Percentiles rank a stretch among this genome's conserved stretches.
These are phyloP conservation scores for Labyrinthula sp. DNA, from an alignment of 352 stramenopile species.

Conservation along the genomic window DNA sequence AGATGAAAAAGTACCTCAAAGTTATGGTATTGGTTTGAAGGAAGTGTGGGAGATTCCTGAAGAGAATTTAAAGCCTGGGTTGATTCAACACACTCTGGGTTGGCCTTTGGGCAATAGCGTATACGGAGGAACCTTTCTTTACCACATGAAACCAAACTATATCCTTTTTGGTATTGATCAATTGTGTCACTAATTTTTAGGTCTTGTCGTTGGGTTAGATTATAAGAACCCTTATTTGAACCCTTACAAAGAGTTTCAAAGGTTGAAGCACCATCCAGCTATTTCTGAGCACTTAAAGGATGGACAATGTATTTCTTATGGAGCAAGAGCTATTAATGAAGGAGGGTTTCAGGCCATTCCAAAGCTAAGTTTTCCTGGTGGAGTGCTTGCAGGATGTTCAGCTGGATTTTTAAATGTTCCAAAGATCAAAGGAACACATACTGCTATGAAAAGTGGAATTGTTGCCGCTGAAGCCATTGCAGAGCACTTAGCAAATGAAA, in stretches of 20 bases:
- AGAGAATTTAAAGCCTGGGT: slow-evolving; percentile 71
- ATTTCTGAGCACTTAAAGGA: slow-evolving; percentile 74
- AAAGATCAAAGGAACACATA: slow-evolving; percentile 67
- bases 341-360: slow-evolving; percentile 89
- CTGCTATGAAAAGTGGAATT: slow-evolving; percentile 93
- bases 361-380: slow-evolving; percentile 91
- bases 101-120: slow-evolving; percentile 75
- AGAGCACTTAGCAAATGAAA: slow-evolving; percentile 44
- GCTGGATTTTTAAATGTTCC: slow-evolving; percentile 85
- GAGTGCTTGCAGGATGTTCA: slow-evolving; percentile 78
- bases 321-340: slow-evolving; percentile 75
- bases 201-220: slow-evolving; percentile 87
- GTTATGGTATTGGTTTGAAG: slow-evolving; percentile 97
- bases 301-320: slow-evolving; percentile 88
- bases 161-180: slow-evolving; percentile 41
- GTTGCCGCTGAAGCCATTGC: slow-evolving; percentile 81
- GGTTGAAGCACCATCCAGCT: slow-evolving; percentile 89
- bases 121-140: slow-evolving; percentile 95
- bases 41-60: slow-evolving; percentile 72
- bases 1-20: slow-evolving; percentile 65
- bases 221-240: slow-evolving; percentile 98
- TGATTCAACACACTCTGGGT: slow-evolving; percentile 92
- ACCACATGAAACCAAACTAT: slow-evolving; percentile 87
- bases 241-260: slow-evolving; percentile 96
- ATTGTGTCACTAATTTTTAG: too few relatives aligned